These are phyloP conservation scores for Allium sativum DNA, from an alignment of 106 monocot genomes.

Conservation along the genomic window DNA sequence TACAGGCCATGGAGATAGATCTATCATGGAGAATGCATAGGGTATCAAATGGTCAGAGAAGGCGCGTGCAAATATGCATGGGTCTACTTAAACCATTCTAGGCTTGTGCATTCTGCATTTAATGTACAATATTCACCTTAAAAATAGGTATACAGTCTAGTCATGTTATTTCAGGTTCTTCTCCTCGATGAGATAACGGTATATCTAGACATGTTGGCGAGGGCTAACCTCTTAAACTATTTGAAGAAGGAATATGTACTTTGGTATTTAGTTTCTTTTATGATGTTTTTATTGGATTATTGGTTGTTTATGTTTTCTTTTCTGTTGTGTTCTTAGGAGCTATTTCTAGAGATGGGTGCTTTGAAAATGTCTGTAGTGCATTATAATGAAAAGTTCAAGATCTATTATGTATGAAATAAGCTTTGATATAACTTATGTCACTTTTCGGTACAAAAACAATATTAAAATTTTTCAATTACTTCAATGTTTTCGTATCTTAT, in stretches of 20 bases:
- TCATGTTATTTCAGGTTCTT: conserved; percentile 47
- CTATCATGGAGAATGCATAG: conserved; percentile 92
- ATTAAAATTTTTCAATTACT: no score
- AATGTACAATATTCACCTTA: no score
- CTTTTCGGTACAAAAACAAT: no score
- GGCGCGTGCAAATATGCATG: conserved; percentile 95
- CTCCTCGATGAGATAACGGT: conserved; percentile 99
- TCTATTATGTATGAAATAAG: no score
- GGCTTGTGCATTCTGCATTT: conserved; percentile 31
- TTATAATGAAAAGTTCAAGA: conserved; percentile 78
- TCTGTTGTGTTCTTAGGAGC: conserved; percentile 44
- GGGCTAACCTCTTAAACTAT: conserved; percentile 75
- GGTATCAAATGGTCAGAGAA: conserved; percentile 81
- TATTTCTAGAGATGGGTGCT: conserved; percentile 81
- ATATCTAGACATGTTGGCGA: conserved; percentile 84
- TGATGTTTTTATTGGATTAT: not conserved
- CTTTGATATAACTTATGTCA: no score
- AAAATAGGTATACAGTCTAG: no score
- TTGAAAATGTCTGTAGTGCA: conserved; percentile 71
- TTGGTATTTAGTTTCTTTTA: conserved; percentile 1
- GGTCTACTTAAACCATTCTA: conserved; percentile 93
- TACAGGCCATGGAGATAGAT: conserved; percentile 83
- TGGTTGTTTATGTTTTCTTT: not conserved
- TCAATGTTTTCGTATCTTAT: no score
- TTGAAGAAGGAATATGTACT: conserved; percentile 86